Evolutionary conservation across 2,329 filamentous ascomycete species (phyloP).

Genomic region (Ascochyta koolunga): DNA sequence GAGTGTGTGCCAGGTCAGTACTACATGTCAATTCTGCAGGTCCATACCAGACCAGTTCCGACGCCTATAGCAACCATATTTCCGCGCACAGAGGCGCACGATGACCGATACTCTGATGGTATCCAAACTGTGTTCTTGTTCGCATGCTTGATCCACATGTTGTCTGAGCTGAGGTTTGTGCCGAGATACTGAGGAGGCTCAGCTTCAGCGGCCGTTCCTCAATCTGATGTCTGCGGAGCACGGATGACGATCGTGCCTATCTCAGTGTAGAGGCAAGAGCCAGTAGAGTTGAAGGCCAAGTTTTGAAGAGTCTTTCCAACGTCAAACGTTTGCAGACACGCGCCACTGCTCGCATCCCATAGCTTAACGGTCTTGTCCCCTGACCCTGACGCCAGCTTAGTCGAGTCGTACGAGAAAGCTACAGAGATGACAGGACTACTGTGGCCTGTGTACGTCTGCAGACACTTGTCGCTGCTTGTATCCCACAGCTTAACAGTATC

Average conservation of each 20-base stretch:
- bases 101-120: background rate
- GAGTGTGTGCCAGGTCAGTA: no score
- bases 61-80: no score
- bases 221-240: background rate
- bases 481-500: conserved; percentile 3
- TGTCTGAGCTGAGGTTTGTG: background rate
- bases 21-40: no score
- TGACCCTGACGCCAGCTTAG: background rate
- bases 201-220: background rate
- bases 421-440: background rate
- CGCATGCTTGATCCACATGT: background rate
- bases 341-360: conserved; percentile 1
- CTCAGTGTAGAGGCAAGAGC: background rate
- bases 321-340: conserved; percentile 19
- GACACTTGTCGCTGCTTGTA: background rate
- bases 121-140: background rate
- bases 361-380: background rate
- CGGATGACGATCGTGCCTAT: background rate
- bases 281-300: background rate
- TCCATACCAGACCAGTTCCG: no score
- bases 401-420: background rate
- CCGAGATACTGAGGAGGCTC: background rate
- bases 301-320: no score
- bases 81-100: background rate
- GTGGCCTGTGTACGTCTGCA: conserved; percentile 11